phyloP scores from a whole-genome alignment of 163 green algal genomes.

The Scenedesmus sp. region DNA sequence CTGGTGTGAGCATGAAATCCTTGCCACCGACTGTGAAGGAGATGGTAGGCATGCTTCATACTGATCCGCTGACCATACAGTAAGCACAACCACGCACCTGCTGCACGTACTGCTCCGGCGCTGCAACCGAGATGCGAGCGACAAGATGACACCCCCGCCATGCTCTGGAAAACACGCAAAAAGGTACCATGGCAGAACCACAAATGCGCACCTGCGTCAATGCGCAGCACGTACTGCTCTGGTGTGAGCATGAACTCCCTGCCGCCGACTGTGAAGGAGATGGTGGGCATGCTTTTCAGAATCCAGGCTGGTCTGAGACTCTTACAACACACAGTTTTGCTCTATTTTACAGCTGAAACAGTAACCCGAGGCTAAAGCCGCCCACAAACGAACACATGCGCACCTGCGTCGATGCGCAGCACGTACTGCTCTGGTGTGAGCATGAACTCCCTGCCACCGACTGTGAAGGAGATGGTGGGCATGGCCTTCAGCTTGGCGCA shows the following conservation, averaged over 20 bases:
- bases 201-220: conserved; percentile 43
- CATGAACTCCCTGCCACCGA: conserved; percentile 85
- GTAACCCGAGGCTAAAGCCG: not conserved
- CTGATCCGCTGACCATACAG: too few relatives aligned
- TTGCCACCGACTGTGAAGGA: conserved; percentile 88
- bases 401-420: conserved; percentile 71
- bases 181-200: too few relatives aligned
- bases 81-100: too few relatives aligned
- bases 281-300: conserved; percentile 85
- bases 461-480: conserved; percentile 89
- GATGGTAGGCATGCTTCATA: conserved; percentile 82
- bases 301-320: too few relatives aligned
- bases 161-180: too few relatives aligned
- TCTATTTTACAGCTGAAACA: too few relatives aligned
- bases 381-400: not conserved
- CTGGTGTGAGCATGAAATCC: conserved; percentile 82
- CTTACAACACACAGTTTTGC: too few relatives aligned
- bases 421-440: conserved; percentile 94
- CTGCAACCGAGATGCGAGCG: too few relatives aligned
- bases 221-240: conserved; percentile 94
- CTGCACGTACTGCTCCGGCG: too few relatives aligned
- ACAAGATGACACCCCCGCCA: too few relatives aligned
- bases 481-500: conserved; percentile 86
- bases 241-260: conserved; percentile 83
- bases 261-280: conserved; percentile 90